Evolutionary conservation across 2,329 filamentous ascomycete genomes (phyloP).

Genomic region (Hypomyces perniciosus): DNA sequence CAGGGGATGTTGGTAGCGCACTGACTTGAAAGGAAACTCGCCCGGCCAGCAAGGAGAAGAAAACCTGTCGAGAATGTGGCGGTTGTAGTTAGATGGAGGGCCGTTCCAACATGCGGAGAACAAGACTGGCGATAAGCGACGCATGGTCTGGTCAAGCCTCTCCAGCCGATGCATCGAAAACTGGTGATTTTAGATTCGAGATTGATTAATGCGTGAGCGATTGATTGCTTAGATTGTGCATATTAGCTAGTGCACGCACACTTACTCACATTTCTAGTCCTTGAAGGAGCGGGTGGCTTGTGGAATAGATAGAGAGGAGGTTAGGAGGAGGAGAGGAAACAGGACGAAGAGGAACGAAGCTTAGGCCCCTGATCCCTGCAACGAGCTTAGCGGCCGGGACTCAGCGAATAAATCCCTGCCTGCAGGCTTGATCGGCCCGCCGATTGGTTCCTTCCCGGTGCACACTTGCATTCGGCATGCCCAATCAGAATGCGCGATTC

Average conservation of each 20-base stretch:
- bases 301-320: neutral
- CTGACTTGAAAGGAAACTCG: neutral
- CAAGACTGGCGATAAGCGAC: neutral
- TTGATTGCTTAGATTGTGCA: neutral
- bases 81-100: neutral
- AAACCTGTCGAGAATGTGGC: neutral
- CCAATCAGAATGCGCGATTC: conserved; percentile 33
- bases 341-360: neutral
- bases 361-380: conserved; percentile 2
- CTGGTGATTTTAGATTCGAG: neutral
- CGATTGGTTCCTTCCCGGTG: conserved; percentile 26
- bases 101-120: neutral
- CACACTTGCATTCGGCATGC: conserved; percentile 21
- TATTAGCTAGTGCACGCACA: neutral
- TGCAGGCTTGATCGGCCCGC: conserved; percentile 26
- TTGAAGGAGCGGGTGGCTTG: neutral
- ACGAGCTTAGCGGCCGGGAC: conserved; percentile 16
- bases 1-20: conserved; percentile 3
- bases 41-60: neutral
- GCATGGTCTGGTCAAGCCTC: neutral
- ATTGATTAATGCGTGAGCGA: neutral
- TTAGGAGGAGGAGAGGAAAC: neutral
- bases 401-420: conserved; percentile 32
- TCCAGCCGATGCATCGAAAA: neutral
- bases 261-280: too few relatives aligned